Evolutionary conservation across 1,284 basidiomycete genomes (phyloP).

Genomic region (Singerocomus rubriflavus): DNA sequence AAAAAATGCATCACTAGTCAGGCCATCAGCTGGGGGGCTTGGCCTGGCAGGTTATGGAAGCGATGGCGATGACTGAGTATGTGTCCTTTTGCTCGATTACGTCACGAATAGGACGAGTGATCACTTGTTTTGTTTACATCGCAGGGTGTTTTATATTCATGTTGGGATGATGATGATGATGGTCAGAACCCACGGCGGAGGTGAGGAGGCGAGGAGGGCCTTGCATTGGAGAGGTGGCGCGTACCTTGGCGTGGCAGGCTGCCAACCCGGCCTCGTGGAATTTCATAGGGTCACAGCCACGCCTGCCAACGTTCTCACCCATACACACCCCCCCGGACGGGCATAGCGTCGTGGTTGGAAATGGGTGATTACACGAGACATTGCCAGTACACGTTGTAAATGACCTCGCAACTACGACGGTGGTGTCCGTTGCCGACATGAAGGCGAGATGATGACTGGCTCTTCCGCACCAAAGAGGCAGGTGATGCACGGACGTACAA

Average conservation of each 20-base stretch:
- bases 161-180: neutral
- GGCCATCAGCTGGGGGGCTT: constrained; percentile 41
- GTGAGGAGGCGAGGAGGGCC: neutral
- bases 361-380: constrained; percentile 15
- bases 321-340: neutral
- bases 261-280: constrained; percentile 20
- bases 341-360: constrained; percentile 5
- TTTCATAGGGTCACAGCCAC: constrained; percentile 30
- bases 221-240: constrained; percentile 15
- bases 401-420: constrained; percentile 4
- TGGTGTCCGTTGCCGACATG: neutral
- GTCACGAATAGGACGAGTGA: neutral
- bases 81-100: neutral
- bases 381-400: constrained; percentile 23
- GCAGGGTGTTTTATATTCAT: constrained; percentile 5
- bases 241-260: constrained; percentile 24
- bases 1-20: constrained; percentile 19
- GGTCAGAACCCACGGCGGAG: neutral
- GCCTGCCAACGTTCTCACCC: neutral
- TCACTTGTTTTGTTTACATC: constrained; percentile 6
- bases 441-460: neutral
- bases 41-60: constrained; percentile 73
- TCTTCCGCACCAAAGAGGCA: constrained; percentile 2
- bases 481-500: neutral
- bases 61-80: constrained; percentile 60